Conservation (phyloP, 148 eudicot genomes). For the Dianthus caryophyllus region DNA sequence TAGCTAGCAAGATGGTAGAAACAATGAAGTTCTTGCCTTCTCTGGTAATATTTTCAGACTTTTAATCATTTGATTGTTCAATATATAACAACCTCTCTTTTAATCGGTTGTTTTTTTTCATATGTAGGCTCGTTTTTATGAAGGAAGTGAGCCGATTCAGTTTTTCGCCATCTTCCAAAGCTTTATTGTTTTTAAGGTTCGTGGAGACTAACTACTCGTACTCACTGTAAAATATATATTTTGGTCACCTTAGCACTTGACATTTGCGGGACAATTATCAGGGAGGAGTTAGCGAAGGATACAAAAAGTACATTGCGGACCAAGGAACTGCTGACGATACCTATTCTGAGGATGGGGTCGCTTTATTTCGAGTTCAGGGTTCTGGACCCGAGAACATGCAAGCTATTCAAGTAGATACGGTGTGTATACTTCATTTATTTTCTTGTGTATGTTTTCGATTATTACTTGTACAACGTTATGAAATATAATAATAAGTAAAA, state of each 20-base stretch:
- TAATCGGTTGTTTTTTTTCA: constrained; percentile 23
- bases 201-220: constrained; percentile 1
- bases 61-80: background rate
- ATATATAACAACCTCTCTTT: constrained; percentile 16
- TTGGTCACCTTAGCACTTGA: background rate
- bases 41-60: constrained; percentile 41
- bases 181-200: constrained; percentile 83
- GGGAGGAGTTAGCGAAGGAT: constrained; percentile 82
- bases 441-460: too few species aligned
- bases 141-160: constrained; percentile 84
- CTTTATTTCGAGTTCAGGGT: constrained; percentile 78
- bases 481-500: too few species aligned
- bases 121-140: constrained; percentile 71
- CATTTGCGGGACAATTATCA: constrained; percentile 24
- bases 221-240: background rate
- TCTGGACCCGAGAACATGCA: constrained; percentile 90
- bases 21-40: constrained; percentile 71
- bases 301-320: constrained; percentile 56
- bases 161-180: constrained; percentile 92
- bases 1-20: constrained; percentile 85
- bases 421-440: constrained; percentile 23
- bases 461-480: background rate
- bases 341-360: constrained; percentile 59
- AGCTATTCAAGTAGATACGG: constrained; percentile 92
- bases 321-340: constrained; percentile 61